Base-by-base conservation (phyloP, 768 basidiomycete genomes). In the Pisolithus tinctorius region DNA sequence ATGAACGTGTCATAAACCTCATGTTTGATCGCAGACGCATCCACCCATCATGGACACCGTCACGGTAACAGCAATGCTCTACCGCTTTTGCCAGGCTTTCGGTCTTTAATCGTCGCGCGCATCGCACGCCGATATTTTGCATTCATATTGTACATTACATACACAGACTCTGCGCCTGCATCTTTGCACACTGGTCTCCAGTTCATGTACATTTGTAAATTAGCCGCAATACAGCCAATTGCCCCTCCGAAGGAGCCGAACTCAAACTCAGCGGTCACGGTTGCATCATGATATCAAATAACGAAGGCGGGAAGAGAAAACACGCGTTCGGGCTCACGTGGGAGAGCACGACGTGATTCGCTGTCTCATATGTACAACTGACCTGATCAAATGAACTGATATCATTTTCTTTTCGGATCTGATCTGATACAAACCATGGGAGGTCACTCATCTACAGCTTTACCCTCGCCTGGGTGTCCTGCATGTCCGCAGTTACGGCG, bases 41-140 rank as follows among this genome's bases (percentile, higher is more conserved):
- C 88, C 88, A 47, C 89, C 89, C 58, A 83, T 92, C 68, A 92
- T 92, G 89, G 88, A 92, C 74, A 82, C 80, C 42, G 88, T 92
- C 54, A 85, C 84, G 26, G 82, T 92, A 58, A 88, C 88, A 27
- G 81, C 82, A 49, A 90, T 91, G 88, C 75, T 92, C 34, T 90
- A 87, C 70, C 83, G 90, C 45, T 87, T 88, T 67, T 86, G 84
- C 59, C 74, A 69, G 52, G 69, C 72, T 30, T 78, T 74, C 57
- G 74, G 74, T 55, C 69, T 77, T 45, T 76, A 67, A 74, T 56
- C 11, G 27, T 57, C 49, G 38, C 43, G n/a, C 48, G 31, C 36
- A 48, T 42, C 44, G 47, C 49, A 49, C 53, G 50, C 54, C 50
- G 51, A 52, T 47, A 44, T 58, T 49, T 45, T 51, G 57, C 64